Percentiles rank a stretch among this genome's conserved stretches.
Conservation (phyloP, 805 yeast genomes). For the Nakazawaea siamensis region DNA sequence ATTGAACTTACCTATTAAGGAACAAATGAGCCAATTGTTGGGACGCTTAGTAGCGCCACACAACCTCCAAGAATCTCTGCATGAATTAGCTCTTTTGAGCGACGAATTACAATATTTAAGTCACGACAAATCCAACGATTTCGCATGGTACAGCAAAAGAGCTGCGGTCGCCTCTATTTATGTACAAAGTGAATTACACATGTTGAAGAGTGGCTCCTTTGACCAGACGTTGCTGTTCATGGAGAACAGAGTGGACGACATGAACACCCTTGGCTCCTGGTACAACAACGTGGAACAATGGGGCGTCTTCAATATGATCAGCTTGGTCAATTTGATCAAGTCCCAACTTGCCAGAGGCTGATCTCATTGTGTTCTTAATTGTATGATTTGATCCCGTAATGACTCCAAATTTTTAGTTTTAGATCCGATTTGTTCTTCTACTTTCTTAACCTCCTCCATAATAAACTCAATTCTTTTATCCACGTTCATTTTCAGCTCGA, state of each 20-base stretch:
- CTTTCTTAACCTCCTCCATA: constrained; percentile 64
- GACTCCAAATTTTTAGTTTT: constrained; percentile 49
- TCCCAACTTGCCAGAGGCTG: constrained; percentile 62
- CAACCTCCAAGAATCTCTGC: constrained; percentile 46
- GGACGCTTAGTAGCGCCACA: constrained; percentile 59
- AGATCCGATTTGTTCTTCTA: constrained; percentile 59
- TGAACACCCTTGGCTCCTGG: constrained; percentile 48
- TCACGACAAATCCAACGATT: constrained; percentile 73
- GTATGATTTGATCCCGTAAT: constrained; percentile 47
- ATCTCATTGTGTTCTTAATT: constrained; percentile 24
- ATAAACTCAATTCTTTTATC: constrained; percentile 87
- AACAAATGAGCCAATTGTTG: constrained; percentile 40
- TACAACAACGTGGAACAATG: constrained; percentile 70
- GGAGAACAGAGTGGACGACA: constrained; percentile 43
- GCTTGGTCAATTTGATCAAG: constrained; percentile 57
- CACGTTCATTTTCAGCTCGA: constrained; percentile 79
- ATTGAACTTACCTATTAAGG: constrained; percentile 40
- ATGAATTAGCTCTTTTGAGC: constrained; percentile 64
- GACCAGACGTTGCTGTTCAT: constrained; percentile 57
- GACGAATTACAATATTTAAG: constrained; percentile 81
- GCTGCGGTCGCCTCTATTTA: constrained; percentile 61
- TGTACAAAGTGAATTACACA: constrained; percentile 69
- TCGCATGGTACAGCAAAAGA: constrained; percentile 91
- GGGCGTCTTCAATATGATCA: constrained; percentile 58
- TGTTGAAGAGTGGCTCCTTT: constrained; percentile 63